Base-by-base conservation (phyloP, 352 stramenopile species). In the Achlya hypogyna region DNA sequence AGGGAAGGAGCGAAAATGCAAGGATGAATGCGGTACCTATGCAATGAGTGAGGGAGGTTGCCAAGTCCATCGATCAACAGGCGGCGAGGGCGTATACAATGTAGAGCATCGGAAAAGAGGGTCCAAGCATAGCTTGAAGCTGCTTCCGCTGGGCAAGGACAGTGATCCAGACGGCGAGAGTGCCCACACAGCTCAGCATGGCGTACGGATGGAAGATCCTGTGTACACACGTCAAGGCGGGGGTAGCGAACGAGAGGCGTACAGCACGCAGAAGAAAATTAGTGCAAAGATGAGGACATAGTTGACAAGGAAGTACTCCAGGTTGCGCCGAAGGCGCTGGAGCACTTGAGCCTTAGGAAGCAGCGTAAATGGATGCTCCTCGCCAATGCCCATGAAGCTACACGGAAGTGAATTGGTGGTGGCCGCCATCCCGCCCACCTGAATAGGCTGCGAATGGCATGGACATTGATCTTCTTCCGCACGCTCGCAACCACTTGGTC, bases 281-380 rank as follows among this genome's bases (percentile, higher is more conserved):
- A 73, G 70, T 54, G 74, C 74, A 23, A 77, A 79, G 51, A 84
- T 62, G 31, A 89, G 71, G 60, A 91, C 23, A 56, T 91, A 91
- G 69, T 91, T 91, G 71, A 78, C 82, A 63, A 89, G 63, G 56
- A 88, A 91, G 69, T 78, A 91, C 69, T 77, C 76, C 62, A 72
- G 72, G 76, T 91, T 91, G 29, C 73, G 80, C 65, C 78, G 80
- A 65, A 91, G 74, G n/a, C 81, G 81, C 69, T 62, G 32, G 42
- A 81, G 27, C 58, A 79, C 76, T 53, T 82, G 74, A 20, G 74
- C 69, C 63, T 81, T 74, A 25, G 74, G 70, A 12, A 81, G 81
- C 58, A 87, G 12, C 14, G 73, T 84, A 72, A 89, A 88, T 32
- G 82, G 81, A 60, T 75, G 60, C 35, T 71, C 73, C 56, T 91